These are phyloP conservation scores for Nissolia schottii DNA, from an alignment of 306 rosid species.

Conservation along the genomic window DNA sequence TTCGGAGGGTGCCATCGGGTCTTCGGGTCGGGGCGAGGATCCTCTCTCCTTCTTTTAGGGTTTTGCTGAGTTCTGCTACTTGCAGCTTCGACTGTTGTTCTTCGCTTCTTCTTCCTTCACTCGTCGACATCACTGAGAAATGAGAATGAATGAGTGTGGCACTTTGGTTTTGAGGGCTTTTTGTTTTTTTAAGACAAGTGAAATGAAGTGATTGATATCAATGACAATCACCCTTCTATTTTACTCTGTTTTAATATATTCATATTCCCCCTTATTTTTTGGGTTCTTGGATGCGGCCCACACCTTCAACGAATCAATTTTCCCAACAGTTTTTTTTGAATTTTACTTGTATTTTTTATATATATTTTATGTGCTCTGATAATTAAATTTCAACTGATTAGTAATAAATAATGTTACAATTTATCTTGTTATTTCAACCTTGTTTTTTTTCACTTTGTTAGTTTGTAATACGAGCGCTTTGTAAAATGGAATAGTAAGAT, in stretches of 20 bases:
- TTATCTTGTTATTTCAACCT: too few species aligned
- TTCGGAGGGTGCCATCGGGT: slow-evolving; percentile 92
- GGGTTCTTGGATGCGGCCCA: too few species aligned
- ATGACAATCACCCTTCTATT: not conserved
- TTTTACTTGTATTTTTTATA: too few species aligned
- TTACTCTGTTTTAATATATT: not conserved
- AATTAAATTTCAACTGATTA: too few species aligned
- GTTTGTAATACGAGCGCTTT: not conserved
- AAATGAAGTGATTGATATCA: too few species aligned
- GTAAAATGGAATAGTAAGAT: not conserved
- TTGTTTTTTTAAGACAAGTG: too few species aligned
- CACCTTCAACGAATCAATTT: too few species aligned
- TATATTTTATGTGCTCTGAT: too few species aligned
- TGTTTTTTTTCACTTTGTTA: not conserved
- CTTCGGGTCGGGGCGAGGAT: slow-evolving; percentile 73
- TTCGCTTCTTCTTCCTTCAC: slow-evolving; percentile 34
- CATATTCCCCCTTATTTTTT: not conserved
- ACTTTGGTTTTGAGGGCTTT: not conserved
- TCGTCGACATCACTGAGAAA: slow-evolving; percentile 46
- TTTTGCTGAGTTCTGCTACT: slow-evolving; percentile 43
- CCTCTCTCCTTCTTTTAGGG: slow-evolving; percentile 85
- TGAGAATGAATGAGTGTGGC: not conserved
- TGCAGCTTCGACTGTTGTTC: not conserved
- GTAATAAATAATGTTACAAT: too few species aligned
- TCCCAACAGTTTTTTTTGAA: too few species aligned